Conservation (phyloP, 805 yeast genomes). For the Metschnikowia lachancei region DNA sequence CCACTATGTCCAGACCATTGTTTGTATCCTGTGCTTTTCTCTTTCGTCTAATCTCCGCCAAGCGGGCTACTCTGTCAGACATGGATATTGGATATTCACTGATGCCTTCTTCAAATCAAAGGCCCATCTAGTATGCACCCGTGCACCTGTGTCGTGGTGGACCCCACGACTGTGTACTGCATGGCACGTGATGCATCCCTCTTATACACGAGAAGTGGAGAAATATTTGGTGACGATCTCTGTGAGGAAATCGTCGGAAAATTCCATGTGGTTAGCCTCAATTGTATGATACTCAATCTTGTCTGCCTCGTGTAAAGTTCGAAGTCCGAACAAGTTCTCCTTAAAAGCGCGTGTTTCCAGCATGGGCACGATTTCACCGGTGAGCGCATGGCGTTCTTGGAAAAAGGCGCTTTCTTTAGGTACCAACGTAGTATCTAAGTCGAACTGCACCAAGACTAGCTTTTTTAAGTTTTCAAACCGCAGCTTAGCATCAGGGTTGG, state of each 20-base stretch:
- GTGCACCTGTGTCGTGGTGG: constrained; percentile 3
- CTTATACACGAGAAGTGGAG: constrained; percentile 15
- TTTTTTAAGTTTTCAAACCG: constrained; percentile 46
- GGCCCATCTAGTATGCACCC: constrained; percentile 5
- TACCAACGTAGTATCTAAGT: constrained; percentile 61
- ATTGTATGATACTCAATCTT: constrained; percentile 50
- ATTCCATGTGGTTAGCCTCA: constrained; percentile 63
- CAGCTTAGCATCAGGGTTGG: constrained; percentile 40
- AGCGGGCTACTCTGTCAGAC: constrained; percentile 19
- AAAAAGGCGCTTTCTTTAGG: constrained; percentile 76
- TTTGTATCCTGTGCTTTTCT: constrained; percentile 4
- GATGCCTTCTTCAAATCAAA: background rate
- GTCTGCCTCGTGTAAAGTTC: constrained; percentile 39
- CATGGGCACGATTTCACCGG: constrained; percentile 45
- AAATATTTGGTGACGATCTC: constrained; percentile 45
- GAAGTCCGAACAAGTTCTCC: constrained; percentile 62
- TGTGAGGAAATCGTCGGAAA: constrained; percentile 51
- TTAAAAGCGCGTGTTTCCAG: constrained; percentile 47
- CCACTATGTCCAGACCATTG: background rate
- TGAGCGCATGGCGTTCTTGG: constrained; percentile 46
- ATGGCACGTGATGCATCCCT: too few species aligned
- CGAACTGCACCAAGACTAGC: constrained; percentile 59
- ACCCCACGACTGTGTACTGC: background rate
- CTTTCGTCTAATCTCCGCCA: constrained; percentile 18
- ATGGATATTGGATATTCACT: constrained; percentile 1